phyloP scores from a whole-genome alignment of 106 monocot species.

The Agapanthus africanus region DNA sequence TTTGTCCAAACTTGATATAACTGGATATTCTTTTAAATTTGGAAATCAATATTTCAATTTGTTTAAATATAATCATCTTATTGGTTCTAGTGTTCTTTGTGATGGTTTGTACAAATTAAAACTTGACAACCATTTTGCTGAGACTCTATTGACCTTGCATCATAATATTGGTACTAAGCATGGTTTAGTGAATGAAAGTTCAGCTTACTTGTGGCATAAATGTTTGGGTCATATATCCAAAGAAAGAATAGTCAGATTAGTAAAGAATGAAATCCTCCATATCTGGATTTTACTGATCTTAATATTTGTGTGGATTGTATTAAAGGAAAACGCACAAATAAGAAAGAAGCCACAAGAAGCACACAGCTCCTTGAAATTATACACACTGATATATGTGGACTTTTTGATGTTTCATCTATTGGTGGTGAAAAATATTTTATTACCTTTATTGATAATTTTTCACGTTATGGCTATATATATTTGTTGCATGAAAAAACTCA shows the following conservation, averaged over 20 bases:
- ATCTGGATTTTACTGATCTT: not conserved
- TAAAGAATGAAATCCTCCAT: not conserved
- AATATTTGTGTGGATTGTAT: not conserved
- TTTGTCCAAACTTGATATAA: too few species aligned
- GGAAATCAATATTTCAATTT: too few species aligned
- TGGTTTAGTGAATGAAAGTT: too few species aligned
- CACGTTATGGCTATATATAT: not conserved
- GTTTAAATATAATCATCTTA: too few species aligned
- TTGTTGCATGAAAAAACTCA: slow-evolving; percentile 2
- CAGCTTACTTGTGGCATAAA: not conserved
- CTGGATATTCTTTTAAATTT: too few species aligned
- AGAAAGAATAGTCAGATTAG: not conserved
- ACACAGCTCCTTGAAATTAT: not conserved
- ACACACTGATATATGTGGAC: slow-evolving; percentile 2
- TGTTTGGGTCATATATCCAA: not conserved
- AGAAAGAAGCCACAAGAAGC: not conserved
- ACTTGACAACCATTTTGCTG: too few species aligned
- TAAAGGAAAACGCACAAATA: not conserved
- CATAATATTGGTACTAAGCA: too few species aligned
- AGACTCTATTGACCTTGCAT: too few species aligned
- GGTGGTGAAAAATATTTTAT: not conserved
- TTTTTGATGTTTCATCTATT: not conserved
- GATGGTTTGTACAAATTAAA: too few species aligned
- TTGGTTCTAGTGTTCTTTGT: too few species aligned
- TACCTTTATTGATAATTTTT: not conserved